Evolutionary conservation across 148 eudicot genomes (phyloP).

Genomic region (Amaranthus hypochondriacus): DNA sequence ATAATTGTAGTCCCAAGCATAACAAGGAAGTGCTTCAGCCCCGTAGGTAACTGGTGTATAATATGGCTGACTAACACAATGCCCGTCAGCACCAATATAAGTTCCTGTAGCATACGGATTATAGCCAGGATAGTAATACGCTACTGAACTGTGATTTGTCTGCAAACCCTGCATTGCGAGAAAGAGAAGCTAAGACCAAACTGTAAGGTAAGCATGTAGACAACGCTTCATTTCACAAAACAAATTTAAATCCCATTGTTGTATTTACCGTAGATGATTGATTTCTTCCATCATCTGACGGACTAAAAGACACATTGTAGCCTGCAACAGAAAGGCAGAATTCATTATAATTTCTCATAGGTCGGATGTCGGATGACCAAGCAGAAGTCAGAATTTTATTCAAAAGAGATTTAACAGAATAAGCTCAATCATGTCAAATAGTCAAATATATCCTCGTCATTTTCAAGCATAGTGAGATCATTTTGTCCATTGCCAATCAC

Average conservation of each 20-base stretch:
- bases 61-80: conserved; percentile 41
- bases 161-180: conserved; percentile 45
- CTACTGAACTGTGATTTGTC: conserved; percentile 46
- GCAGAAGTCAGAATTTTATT: too few relatives aligned
- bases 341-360: too few relatives aligned
- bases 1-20: conserved; percentile 53
- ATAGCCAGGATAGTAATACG: conserved; percentile 59
- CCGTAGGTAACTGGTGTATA: conserved; percentile 48
- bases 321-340: conserved; percentile 14
- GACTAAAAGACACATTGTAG: conserved; percentile 22
- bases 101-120: conserved; percentile 53
- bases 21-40: conserved; percentile 52
- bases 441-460: too few relatives aligned
- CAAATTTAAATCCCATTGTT: neutral
- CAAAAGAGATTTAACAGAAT: too few relatives aligned
- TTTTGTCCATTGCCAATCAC: too few relatives aligned
- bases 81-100: conserved; percentile 52
- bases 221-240: neutral
- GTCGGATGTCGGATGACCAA: too few relatives aligned
- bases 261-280: conserved; percentile 21
- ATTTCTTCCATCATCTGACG: conserved; percentile 26
- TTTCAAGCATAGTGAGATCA: too few relatives aligned
- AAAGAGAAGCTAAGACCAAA: conserved; percentile 1
- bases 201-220: neutral
- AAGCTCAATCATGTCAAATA: too few relatives aligned